These are phyloP conservation scores for Coelastrella sp. DNA, from an alignment of 139 green algal species.

Conservation along the genomic window DNA sequence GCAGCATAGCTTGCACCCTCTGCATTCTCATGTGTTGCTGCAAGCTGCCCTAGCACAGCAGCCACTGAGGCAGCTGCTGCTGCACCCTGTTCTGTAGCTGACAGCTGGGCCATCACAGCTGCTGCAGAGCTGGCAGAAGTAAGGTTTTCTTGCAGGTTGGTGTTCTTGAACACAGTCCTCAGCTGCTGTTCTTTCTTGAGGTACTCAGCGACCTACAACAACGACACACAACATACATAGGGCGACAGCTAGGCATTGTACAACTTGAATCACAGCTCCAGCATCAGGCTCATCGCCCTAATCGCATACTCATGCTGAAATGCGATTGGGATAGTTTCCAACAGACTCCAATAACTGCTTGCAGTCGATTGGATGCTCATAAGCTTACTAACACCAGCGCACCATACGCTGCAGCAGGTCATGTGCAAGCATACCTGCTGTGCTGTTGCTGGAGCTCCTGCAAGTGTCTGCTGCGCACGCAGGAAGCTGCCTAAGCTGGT, in stretches of 20 bases:
- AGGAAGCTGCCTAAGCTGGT: conserved; percentile 15
- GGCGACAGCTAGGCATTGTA: not conserved
- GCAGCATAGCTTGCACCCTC: not conserved
- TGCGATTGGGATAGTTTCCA: no score
- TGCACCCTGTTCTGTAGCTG: not conserved
- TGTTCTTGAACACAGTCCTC: not conserved
- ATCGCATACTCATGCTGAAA: no score
- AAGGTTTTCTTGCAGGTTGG: not conserved
- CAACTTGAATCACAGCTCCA: not conserved
- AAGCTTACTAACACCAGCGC: not conserved
- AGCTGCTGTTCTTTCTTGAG: conserved; percentile 17
- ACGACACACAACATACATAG: not conserved
- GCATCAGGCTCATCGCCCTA: no score
- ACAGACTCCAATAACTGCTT: no score
- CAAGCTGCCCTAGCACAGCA: conserved; percentile 10
- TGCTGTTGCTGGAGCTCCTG: conserved; percentile 26
- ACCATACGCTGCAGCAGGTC: no score
- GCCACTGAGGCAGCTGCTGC: not conserved
- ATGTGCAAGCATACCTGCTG: conserved; percentile 29
- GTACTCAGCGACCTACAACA: conserved; percentile 5
- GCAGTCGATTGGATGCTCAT: no score
- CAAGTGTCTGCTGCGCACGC: conserved; percentile 33
- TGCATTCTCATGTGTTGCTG: conserved; percentile 3
- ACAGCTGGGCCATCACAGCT: conserved; percentile 13
- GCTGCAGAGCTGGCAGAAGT: conserved; percentile 14